Evolutionary conservation across 2,329 filamentous ascomycete species (phyloP).

Genomic region (Paracoccidioides lutzii): DNA sequence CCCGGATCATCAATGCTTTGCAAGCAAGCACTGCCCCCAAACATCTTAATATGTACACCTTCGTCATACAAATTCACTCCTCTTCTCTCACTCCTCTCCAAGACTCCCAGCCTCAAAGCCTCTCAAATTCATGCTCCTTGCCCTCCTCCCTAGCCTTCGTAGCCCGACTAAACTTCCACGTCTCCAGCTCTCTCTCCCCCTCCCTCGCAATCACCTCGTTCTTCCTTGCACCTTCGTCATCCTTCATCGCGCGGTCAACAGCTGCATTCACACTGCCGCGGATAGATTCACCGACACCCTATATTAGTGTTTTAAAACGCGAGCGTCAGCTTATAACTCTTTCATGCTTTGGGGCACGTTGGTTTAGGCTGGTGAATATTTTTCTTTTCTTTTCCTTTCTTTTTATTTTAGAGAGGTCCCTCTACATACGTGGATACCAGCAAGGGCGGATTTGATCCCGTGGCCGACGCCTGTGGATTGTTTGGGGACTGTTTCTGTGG

Average conservation of each 20-base stretch:
- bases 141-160: slow-evolving; percentile 11
- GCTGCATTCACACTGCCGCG: slow-evolving; percentile 27
- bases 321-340: too few relatives aligned
- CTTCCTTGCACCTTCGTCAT: slow-evolving; percentile 22
- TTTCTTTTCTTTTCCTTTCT: too few relatives aligned
- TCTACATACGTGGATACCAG: slow-evolving; percentile 25
- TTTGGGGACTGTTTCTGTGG: not conserved
- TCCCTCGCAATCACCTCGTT: slow-evolving; percentile 26
- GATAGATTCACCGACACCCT: slow-evolving; percentile 31
- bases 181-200: slow-evolving; percentile 24
- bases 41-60: too few relatives aligned
- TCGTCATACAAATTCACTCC: too few relatives aligned
- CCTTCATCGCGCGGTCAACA: slow-evolving; percentile 28
- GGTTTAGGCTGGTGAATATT: too few relatives aligned
- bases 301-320: not conserved
- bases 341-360: too few relatives aligned
- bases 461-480: slow-evolving; percentile 10
- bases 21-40: too few relatives aligned
- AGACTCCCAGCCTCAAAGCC: not conserved
- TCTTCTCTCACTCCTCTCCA: too few relatives aligned
- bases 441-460: slow-evolving; percentile 18
- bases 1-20: too few relatives aligned
- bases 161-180: slow-evolving; percentile 17
- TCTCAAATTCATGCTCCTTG: slow-evolving; percentile 5
- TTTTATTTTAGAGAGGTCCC: not conserved